These are phyloP conservation scores for Eucalyptus polybractea DNA, from an alignment of 345 rosid species.

Conservation along the genomic window DNA sequence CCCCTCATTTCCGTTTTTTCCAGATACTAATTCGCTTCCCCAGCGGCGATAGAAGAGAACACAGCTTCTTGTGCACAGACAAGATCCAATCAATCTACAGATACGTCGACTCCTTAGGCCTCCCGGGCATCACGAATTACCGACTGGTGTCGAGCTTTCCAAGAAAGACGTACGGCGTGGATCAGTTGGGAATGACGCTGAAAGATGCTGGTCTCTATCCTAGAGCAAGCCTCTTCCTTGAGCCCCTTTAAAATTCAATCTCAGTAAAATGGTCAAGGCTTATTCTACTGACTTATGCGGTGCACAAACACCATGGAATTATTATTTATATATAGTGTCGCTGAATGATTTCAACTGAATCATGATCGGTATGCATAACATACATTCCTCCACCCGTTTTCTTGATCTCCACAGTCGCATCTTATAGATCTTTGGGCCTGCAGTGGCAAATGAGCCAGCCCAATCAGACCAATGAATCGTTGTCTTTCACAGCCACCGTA, in stretches of 20 bases:
- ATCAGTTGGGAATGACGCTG: constrained; percentile 34
- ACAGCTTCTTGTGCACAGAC: constrained; percentile 27
- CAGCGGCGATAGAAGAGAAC: constrained; percentile 45
- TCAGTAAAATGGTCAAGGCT: background rate
- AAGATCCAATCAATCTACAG: constrained; percentile 26
- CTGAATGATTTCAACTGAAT: background rate
- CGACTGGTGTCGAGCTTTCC: constrained; percentile 43
- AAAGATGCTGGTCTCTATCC: constrained; percentile 50
- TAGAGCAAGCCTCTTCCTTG: constrained; percentile 47
- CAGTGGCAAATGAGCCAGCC: background rate
- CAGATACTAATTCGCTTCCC: constrained; percentile 58
- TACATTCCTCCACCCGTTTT: background rate
- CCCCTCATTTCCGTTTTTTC: background rate
- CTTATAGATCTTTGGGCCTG: background rate
- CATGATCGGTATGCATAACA: background rate
- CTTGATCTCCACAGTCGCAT: background rate
- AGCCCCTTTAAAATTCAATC: constrained; percentile 2
- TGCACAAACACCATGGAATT: background rate
- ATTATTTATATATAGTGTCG: background rate
- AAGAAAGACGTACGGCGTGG: constrained; percentile 26
- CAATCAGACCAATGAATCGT: background rate
- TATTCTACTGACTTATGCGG: background rate
- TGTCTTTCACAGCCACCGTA: background rate
- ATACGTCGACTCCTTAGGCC: constrained; percentile 37
- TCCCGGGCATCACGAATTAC: constrained; percentile 23